Conservation (phyloP, 345 rosid genomes). For the Acer negundo region DNA sequence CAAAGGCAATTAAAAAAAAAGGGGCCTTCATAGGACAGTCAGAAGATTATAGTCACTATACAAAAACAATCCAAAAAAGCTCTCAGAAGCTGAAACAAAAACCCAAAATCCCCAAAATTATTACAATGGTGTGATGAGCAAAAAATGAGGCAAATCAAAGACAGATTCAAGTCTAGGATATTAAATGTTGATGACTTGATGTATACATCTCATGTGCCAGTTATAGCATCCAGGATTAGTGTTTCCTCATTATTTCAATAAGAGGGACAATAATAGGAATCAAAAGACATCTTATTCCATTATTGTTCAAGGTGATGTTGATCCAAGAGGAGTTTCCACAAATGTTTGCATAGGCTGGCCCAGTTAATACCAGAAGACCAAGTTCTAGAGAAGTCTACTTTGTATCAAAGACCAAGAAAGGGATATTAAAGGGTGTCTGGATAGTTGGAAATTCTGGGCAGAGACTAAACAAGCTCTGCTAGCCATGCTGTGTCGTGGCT, state of each 20-base stretch:
- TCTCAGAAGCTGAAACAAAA: not conserved
- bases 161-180: conserved; percentile 48
- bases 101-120: conserved; percentile 53
- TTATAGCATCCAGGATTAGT: conserved; percentile 69
- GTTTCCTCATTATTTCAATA: conserved; percentile 77
- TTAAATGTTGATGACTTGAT: conserved; percentile 69
- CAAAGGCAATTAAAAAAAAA: not conserved
- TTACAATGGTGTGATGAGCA: conserved; percentile 63
- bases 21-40: not conserved
- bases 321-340: conserved; percentile 59
- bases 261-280: conserved; percentile 64
- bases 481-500: not conserved
- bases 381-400: conserved; percentile 67
- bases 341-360: conserved; percentile 86
- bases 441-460: conserved; percentile 57
- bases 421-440: conserved; percentile 59
- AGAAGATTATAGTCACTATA: not conserved
- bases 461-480: not conserved
- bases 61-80: not conserved
- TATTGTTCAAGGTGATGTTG: conserved; percentile 37
- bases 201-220: conserved; percentile 78
- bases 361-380: conserved; percentile 69
- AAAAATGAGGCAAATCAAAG: conserved; percentile 38
- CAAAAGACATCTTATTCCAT: no score
- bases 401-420: conserved; percentile 56